A percentile compares a stretch with the other conserved stretches of the same genome.
phyloP scores from a whole-genome alignment of 495 filamentous ascomycete species.

The Neurospora sp. region DNA sequence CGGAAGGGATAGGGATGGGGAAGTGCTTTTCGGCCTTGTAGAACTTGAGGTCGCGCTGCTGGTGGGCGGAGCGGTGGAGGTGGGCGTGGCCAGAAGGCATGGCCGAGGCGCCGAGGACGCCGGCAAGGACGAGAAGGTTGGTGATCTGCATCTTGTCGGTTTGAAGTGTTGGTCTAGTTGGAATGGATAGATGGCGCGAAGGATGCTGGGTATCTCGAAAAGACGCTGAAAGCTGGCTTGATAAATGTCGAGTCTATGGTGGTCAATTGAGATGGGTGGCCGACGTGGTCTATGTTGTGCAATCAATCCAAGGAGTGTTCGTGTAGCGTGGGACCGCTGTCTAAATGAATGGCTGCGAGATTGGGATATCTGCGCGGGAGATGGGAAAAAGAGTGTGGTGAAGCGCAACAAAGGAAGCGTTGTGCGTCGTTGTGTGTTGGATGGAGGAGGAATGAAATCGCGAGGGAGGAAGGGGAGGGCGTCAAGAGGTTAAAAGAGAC shows the following conservation, averaged over 20 bases:
- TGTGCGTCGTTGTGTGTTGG: constrained; percentile 11
- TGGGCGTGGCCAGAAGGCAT: constrained; percentile 26
- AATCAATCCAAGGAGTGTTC: constrained; percentile 3
- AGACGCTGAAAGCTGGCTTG: background rate
- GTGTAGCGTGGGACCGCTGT: constrained; percentile 11
- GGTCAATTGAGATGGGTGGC: background rate
- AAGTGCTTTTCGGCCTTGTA: constrained; percentile 15
- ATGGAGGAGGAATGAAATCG: constrained; percentile 2
- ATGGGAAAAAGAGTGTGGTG: constrained; percentile 18
- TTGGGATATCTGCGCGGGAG: constrained; percentile 17
- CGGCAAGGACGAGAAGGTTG: constrained; percentile 17
- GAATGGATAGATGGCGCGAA: background rate
- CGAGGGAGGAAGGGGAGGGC: constrained; percentile 8
- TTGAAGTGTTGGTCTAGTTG: constrained; percentile 1
- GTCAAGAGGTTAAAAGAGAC: constrained; percentile 2
- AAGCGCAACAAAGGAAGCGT: constrained; percentile 12
- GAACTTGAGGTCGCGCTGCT: constrained; percentile 12
- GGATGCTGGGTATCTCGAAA: background rate
- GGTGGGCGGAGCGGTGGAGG: constrained; percentile 18
- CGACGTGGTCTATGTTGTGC: constrained; percentile 12
- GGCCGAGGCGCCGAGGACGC: constrained; percentile 16
- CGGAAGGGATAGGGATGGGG: constrained; percentile 2
- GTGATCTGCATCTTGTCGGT: constrained; percentile 21
- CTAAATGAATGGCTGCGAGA: constrained; percentile 24
- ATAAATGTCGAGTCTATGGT: background rate